Evolutionary conservation across 768 basidiomycete genomes (phyloP).

Genomic region (Rhizopogon roseolus): DNA sequence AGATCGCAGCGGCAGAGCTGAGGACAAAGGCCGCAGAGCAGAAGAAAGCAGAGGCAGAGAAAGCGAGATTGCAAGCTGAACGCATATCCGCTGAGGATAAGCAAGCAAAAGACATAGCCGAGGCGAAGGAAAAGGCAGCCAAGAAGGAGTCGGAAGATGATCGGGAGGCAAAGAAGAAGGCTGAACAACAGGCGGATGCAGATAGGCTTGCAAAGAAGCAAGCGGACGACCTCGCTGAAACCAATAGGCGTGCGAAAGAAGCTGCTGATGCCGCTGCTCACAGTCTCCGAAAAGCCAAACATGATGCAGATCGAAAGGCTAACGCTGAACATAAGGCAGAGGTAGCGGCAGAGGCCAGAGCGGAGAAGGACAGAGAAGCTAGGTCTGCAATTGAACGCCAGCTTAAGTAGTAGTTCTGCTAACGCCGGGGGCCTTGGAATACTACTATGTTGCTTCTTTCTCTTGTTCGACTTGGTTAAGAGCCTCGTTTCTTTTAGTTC

Average conservation of each 20-base stretch:
- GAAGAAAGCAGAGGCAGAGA: neutral
- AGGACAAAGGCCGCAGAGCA: neutral
- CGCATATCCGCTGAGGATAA: neutral
- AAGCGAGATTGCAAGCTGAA: neutral
- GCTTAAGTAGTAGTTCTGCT: too few species aligned
- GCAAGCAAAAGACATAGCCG: neutral
- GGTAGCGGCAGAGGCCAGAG: neutral
- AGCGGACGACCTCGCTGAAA: neutral
- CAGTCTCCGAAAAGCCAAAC: too few species aligned
- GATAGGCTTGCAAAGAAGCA: neutral
- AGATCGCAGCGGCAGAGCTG: neutral
- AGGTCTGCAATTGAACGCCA: neutral
- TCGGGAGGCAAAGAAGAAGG: neutral
- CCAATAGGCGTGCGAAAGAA: neutral
- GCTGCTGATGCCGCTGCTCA: neutral
- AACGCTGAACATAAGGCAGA: neutral
- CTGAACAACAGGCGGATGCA: neutral
- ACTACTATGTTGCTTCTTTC: too few species aligned
- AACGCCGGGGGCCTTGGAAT: too few species aligned
- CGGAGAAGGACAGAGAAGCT: neutral
- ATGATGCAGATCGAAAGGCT: too few species aligned
- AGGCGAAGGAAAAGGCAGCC: neutral
- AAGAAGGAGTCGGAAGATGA: neutral
- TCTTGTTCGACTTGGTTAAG: too few species aligned
- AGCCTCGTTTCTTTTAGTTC: too few species aligned